phyloP scores from a whole-genome alignment of 1,284 basidiomycete genomes.

The Pisolithus thermaeus region DNA sequence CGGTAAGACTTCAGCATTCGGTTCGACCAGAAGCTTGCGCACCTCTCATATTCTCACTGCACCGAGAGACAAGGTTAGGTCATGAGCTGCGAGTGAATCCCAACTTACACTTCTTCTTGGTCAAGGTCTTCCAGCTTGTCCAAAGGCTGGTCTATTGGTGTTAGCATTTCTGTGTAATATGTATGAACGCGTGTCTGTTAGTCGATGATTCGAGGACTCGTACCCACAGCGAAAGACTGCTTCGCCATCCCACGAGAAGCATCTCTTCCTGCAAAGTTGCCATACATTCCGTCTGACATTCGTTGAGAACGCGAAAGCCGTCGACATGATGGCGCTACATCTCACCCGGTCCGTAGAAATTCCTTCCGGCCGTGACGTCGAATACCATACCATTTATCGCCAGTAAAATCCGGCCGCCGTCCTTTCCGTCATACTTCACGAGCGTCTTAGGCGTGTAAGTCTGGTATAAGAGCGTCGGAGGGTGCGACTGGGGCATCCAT shows the following conservation, averaged over 20 bases:
- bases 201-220: conserved; percentile 22
- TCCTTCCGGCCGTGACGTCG: conserved; percentile 83
- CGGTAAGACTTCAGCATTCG: neutral
- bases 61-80: conserved; percentile 6
- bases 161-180: conserved; percentile 75
- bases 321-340: neutral
- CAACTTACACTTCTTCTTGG: conserved; percentile 73
- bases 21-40: conserved; percentile 4
- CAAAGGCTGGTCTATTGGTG: conserved; percentile 78
- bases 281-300: conserved; percentile 78
- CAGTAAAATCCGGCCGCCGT: conserved; percentile 72
- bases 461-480: conserved; percentile 69
- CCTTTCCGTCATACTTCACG: conserved; percentile 59
- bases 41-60: conserved; percentile 87
- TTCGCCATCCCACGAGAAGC: conserved; percentile 95
- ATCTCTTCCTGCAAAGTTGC: conserved; percentile 93
- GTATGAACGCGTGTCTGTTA: neutral
- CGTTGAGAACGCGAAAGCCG: conserved; percentile 1
- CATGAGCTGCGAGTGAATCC: neutral
- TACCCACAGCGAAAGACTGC: conserved; percentile 88
- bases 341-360: conserved; percentile 91
- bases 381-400: conserved; percentile 88
- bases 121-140: conserved; percentile 79
- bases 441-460: conserved; percentile 76
- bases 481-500: conserved; percentile 79